These are phyloP conservation scores for Cryphonectria parasitica DNA, from an alignment of 2,329 filamentous ascomycete genomes.

Conservation along the genomic window DNA sequence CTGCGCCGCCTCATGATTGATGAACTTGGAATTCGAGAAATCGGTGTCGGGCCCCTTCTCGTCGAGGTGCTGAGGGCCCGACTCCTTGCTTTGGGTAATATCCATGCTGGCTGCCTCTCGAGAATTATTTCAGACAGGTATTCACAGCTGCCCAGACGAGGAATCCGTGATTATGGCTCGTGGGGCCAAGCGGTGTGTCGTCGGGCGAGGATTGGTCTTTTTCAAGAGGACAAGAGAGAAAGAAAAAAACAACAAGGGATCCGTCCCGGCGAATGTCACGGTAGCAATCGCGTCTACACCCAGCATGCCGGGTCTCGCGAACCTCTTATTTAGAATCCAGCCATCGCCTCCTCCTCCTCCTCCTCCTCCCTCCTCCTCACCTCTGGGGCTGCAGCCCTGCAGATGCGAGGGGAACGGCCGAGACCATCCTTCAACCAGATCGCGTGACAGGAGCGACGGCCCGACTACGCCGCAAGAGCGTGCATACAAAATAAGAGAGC, in stretches of 20 bases:
- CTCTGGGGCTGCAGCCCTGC: not conserved
- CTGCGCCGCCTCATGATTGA: constrained; percentile 43
- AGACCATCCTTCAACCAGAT: constrained; percentile 1
- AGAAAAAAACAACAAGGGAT: not conserved
- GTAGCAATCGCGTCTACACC: constrained; percentile 15
- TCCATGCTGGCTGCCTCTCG: constrained; percentile 21
- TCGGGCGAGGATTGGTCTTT: not conserved
- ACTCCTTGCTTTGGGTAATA: constrained; percentile 27
- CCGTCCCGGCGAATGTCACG: constrained; percentile 15
- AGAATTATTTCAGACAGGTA: not conserved
- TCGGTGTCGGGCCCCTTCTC: constrained; percentile 37
- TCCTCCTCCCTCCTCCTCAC: not conserved
- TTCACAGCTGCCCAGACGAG: not conserved
- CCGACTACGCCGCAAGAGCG: constrained; percentile 23
- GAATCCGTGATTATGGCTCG: not conserved
- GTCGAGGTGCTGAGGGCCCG: constrained; percentile 24
- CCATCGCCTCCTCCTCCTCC: not conserved
- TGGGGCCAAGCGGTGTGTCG: not conserved
- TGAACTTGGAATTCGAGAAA: constrained; percentile 40
- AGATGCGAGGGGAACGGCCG: not conserved
- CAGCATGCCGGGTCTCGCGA: constrained; percentile 10
- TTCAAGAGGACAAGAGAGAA: not conserved
- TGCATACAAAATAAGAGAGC: not conserved
- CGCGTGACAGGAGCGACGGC: constrained; percentile 24
- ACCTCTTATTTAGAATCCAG: constrained; percentile 20